Percentiles rank a stretch among this genome's conserved stretches.
Conservation (phyloP, 2,329 filamentous ascomycete species). For the Pseudocercospora cruenta region DNA sequence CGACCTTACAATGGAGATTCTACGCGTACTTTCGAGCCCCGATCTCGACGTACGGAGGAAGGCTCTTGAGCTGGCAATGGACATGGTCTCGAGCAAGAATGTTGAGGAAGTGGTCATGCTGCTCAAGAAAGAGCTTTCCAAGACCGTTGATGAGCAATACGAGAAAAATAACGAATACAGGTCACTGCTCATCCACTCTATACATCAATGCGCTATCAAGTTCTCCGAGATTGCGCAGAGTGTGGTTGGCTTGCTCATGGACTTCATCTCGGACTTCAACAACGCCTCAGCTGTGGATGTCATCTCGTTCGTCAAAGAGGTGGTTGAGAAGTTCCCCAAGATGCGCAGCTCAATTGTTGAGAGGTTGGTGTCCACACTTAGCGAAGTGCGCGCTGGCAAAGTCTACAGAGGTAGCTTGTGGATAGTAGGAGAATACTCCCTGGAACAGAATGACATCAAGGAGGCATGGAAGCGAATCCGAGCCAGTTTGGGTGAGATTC, state of each 20-base stretch:
- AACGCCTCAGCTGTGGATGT: constrained; percentile 96
- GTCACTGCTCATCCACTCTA: constrained; percentile 92
- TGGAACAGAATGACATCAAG: constrained; percentile 90
- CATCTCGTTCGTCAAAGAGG: constrained; percentile 98
- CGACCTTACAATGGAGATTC: constrained; percentile 94
- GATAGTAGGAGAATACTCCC: constrained; percentile 96
- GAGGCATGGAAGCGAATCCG: constrained; percentile 97
- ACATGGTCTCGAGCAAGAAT: constrained; percentile 99
- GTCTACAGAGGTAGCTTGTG: constrained; percentile 95
- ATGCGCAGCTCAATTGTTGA: constrained; percentile 85
- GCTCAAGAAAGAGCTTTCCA: constrained; percentile 94
- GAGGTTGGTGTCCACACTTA: constrained; percentile 84
- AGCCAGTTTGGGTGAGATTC: constrained; percentile 91
- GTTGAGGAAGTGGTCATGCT: constrained; percentile 96
- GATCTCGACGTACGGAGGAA: constrained; percentile 96
- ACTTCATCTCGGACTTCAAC: constrained; percentile 98
- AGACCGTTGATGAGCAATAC: constrained; percentile 97
- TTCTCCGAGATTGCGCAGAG: constrained; percentile 97
- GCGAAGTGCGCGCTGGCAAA: constrained; percentile 93
- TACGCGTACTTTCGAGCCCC: constrained; percentile 90
- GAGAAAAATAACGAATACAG: constrained; percentile 98
- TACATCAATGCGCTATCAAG: constrained; percentile 98
- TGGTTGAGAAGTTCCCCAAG: constrained; percentile 95
- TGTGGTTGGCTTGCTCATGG: constrained; percentile 96
- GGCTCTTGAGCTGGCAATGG: constrained; percentile 83